phyloP scores from a whole-genome alignment of 495 filamentous ascomycete genomes.

The Bryoglossum gracile region DNA sequence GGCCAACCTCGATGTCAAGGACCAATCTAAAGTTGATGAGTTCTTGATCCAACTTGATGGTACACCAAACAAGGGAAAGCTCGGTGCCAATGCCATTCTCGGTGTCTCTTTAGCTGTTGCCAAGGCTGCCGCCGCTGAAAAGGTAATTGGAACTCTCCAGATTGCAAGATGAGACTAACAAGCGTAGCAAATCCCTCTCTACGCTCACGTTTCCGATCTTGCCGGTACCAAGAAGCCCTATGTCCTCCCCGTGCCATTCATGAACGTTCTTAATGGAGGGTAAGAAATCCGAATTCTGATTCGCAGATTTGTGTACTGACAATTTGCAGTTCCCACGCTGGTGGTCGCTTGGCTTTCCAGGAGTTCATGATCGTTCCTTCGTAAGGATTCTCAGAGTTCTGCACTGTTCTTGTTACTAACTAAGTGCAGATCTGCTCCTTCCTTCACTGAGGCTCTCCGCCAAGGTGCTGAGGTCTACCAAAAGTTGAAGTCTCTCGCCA shows the following conservation, averaged over 20 bases:
- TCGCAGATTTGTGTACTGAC: constrained; percentile 24
- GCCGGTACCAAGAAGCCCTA: constrained; percentile 99
- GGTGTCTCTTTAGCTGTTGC: constrained; percentile 93
- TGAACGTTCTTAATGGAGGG: constrained; percentile 99
- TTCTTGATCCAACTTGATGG: constrained; percentile 97
- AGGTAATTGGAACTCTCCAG: constrained; percentile 40
- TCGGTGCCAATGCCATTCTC: constrained; percentile 98
- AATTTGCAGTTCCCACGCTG: constrained; percentile 73
- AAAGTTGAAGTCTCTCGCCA: constrained; percentile 91
- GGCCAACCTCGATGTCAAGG: constrained; percentile 91
- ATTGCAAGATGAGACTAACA: constrained; percentile 4
- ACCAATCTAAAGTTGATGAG: constrained; percentile 85
- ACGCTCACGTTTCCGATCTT: constrained; percentile 96
- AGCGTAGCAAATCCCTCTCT: constrained; percentile 74
- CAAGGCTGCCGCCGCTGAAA: constrained; percentile 98
- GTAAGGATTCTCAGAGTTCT: constrained; percentile 36
- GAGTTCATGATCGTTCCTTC: constrained; percentile 99
- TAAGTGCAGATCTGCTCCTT: constrained; percentile 47
- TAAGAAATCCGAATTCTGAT: constrained; percentile 23
- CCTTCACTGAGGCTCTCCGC: constrained; percentile 93
- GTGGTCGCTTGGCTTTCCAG: constrained; percentile 98
- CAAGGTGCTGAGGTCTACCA: constrained; percentile 97
- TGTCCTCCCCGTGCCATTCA: constrained; percentile 97
- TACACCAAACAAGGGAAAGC: constrained; percentile 92
- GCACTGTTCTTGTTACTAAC: not conserved